These are phyloP conservation scores for Elsinoe batatas DNA, from an alignment of 2,329 filamentous ascomycete species.

Conservation along the genomic window DNA sequence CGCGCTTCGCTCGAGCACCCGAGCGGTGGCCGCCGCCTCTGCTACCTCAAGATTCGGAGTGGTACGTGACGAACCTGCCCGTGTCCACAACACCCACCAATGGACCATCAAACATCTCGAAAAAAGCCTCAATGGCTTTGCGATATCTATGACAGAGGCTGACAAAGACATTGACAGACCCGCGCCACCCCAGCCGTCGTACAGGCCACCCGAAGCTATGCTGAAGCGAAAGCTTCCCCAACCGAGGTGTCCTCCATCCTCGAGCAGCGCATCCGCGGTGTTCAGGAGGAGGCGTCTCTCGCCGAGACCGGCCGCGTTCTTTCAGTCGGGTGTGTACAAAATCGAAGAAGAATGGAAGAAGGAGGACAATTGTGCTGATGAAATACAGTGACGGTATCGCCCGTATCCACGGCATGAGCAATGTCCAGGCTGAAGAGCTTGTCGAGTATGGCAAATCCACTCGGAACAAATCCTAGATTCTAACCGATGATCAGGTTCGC, in stretches of 20 bases:
- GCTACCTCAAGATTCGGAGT: slow-evolving; percentile 81
- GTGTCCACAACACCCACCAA: slow-evolving; percentile 34
- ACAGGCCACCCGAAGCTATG: slow-evolving; percentile 76
- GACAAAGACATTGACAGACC: slow-evolving; percentile 53
- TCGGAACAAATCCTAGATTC: background rate
- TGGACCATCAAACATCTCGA: slow-evolving; percentile 31
- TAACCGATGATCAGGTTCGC: slow-evolving; percentile 60
- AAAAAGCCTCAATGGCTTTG: slow-evolving; percentile 17
- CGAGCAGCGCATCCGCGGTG: slow-evolving; percentile 97
- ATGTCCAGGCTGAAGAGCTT: slow-evolving; percentile 99
- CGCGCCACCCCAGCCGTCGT: slow-evolving; percentile 75
- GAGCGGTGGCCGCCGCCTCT: slow-evolving; percentile 89
- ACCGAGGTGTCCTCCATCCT: slow-evolving; percentile 99
- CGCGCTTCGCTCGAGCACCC: slow-evolving; percentile 93
- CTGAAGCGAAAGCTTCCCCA: slow-evolving; percentile 88
- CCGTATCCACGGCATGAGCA: slow-evolving; percentile 99
- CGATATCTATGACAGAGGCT: slow-evolving; percentile 29
- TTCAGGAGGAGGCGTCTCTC: slow-evolving; percentile 90
- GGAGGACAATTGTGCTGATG: slow-evolving; percentile 25
- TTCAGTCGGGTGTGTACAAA: slow-evolving; percentile 81
- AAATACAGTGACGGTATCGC: slow-evolving; percentile 93
- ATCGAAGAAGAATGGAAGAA: slow-evolving; percentile 17
- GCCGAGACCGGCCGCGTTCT: slow-evolving; percentile 98
- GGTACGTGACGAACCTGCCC: slow-evolving; percentile 56
- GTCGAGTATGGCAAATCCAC: slow-evolving; percentile 69